These are phyloP conservation scores for Pyracantha coccinea DNA, from an alignment of 331 rosid genomes.

Conservation along the genomic window DNA sequence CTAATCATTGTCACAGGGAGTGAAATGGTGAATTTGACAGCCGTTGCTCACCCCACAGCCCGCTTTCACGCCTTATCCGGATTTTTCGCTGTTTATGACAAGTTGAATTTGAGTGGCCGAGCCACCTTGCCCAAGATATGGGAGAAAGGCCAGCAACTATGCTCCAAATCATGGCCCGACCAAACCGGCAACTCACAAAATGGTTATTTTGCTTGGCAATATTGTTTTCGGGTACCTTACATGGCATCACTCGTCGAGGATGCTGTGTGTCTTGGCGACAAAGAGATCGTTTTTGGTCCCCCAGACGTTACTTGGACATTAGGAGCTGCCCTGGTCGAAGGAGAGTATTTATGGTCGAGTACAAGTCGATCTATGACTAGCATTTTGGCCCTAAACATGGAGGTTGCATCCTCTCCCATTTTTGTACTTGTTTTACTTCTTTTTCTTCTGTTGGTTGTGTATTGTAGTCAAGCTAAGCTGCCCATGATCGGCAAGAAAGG, in stretches of 20 bases:
- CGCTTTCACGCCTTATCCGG: slow-evolving; percentile 75
- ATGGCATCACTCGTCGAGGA: slow-evolving; percentile 74
- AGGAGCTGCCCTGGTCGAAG: slow-evolving; percentile 82
- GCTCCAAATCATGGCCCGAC: slow-evolving; percentile 54
- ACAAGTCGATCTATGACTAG: slow-evolving; percentile 17
- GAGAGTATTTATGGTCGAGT: slow-evolving; percentile 33
- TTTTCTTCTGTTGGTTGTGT: slow-evolving; percentile 48
- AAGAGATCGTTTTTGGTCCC: slow-evolving; percentile 69
- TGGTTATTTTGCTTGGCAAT: slow-evolving; percentile 37
- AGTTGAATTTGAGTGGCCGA: slow-evolving; percentile 52
- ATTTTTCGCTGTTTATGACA: slow-evolving; percentile 64
- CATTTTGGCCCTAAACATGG: slow-evolving; percentile 23
- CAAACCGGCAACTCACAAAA: slow-evolving; percentile 30
- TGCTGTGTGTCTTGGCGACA: slow-evolving; percentile 55
- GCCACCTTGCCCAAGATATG: slow-evolving; percentile 55
- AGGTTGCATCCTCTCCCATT: slow-evolving; percentile 44
- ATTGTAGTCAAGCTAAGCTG: slow-evolving; percentile 55
- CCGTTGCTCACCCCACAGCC: slow-evolving; percentile 27
- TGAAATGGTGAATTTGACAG: slow-evolving; percentile 38
- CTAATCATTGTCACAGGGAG: slow-evolving; percentile 40
- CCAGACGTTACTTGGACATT: slow-evolving; percentile 83
- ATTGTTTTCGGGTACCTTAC: slow-evolving; percentile 74
- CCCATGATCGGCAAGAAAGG: slow-evolving; percentile 56
- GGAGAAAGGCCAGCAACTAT: slow-evolving; percentile 64
- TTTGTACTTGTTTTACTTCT: slow-evolving; percentile 50